These are phyloP conservation scores for Mucor mucedo DNA, from an alignment of 371 early-diverging fungal genomes.

Conservation along the genomic window DNA sequence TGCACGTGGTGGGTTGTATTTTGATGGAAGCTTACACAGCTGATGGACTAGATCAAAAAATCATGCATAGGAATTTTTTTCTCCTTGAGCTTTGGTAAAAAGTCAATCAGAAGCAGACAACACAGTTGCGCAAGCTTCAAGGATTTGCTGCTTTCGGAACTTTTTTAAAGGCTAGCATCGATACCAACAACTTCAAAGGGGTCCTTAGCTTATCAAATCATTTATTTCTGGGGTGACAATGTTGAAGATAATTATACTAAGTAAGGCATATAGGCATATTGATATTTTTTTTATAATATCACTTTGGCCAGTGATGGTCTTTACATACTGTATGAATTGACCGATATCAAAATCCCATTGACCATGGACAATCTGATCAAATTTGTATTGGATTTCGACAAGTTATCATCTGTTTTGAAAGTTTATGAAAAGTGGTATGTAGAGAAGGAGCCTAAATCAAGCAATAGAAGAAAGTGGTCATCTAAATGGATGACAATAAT, in stretches of 20 bases:
- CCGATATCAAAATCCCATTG: background rate
- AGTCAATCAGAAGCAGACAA: background rate
- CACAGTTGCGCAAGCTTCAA: background rate
- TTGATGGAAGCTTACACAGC: no score
- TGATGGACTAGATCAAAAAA: no score
- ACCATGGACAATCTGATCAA: background rate
- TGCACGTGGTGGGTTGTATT: no score
- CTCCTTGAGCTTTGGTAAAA: background rate
- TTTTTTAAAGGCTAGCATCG: conserved; percentile 4
- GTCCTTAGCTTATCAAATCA: conserved; percentile 1
- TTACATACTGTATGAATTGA: background rate
- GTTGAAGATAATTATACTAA: conserved; percentile 5
- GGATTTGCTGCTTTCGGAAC: background rate
- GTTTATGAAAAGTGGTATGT: background rate
- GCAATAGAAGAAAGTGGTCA: background rate
- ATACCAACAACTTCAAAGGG: conserved; percentile 1
- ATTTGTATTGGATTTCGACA: conserved; percentile 2
- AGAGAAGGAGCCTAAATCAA: background rate
- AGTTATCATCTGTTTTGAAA: background rate
- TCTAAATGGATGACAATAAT: conserved; percentile 1
- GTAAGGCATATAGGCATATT: background rate
- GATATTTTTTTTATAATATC: background rate
- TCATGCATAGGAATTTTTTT: no score
- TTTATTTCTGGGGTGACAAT: background rate
- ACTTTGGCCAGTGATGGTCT: conserved; percentile 7